These are phyloP conservation scores for Rhodomyrtus psidioides DNA, from an alignment of 441 rosid species.

Conservation along the genomic window DNA sequence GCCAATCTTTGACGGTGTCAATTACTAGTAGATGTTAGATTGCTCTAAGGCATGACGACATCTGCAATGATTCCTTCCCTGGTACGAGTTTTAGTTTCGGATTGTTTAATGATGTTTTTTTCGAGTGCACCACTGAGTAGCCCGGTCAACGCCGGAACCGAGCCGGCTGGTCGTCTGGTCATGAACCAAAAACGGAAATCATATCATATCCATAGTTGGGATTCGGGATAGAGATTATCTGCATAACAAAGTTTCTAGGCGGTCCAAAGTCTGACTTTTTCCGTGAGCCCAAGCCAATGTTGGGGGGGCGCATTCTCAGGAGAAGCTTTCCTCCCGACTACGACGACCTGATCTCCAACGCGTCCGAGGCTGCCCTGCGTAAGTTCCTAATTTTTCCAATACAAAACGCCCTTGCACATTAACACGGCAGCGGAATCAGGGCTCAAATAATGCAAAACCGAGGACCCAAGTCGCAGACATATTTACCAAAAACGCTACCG, in stretches of 20 bases:
- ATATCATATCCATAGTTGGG: too few species aligned
- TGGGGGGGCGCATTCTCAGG: background rate
- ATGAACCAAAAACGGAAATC: too few species aligned
- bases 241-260: background rate
- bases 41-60: background rate
- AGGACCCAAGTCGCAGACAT: too few species aligned
- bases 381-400: background rate
- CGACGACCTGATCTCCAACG: background rate
- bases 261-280: background rate
- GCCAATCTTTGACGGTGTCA: background rate
- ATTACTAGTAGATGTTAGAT: background rate
- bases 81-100: too few species aligned
- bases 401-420: background rate
- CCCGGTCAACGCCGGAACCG: too few species aligned
- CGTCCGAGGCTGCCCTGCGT: background rate
- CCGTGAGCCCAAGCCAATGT: background rate
- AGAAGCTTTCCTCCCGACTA: background rate
- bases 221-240: background rate
- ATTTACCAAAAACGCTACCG: too few species aligned
- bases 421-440: too few species aligned
- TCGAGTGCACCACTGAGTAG: too few species aligned
- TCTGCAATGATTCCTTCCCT: too few species aligned
- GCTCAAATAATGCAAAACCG: too few species aligned
- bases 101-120: too few species aligned
- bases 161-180: too few species aligned